Evolutionary conservation across 1,284 basidiomycete genomes (phyloP).

Genomic region (Microbotryum lychnidis-dioicae): DNA sequence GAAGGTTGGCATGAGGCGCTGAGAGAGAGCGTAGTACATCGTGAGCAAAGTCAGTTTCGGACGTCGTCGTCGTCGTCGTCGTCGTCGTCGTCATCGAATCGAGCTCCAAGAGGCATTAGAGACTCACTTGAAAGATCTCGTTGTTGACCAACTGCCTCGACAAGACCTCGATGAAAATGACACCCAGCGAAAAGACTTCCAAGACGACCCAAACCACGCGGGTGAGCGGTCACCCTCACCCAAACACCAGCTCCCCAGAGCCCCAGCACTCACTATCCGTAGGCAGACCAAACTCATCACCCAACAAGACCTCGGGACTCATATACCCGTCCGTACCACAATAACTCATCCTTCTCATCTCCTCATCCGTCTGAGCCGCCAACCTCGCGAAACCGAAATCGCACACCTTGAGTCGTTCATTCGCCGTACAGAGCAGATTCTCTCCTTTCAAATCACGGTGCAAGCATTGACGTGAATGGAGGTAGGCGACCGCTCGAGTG

Average conservation of each 20-base stretch:
- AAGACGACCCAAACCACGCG: neutral
- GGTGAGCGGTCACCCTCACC: neutral
- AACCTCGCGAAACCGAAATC: slow-evolving; percentile 79
- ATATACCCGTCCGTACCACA: slow-evolving; percentile 84
- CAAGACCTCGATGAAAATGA: slow-evolving; percentile 89
- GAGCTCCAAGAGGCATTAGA: neutral
- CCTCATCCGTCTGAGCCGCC: slow-evolving; percentile 80
- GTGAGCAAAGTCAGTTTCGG: slow-evolving; percentile 29
- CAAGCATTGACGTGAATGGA: slow-evolving; percentile 76
- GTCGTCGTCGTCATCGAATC: slow-evolving; percentile 18
- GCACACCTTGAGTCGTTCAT: slow-evolving; percentile 89
- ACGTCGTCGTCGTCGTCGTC: neutral
- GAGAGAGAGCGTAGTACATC: neutral
- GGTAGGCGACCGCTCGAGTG: slow-evolving; percentile 85
- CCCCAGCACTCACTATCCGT: slow-evolving; percentile 52
- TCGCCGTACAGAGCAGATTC: slow-evolving; percentile 87
- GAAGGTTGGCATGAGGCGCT: slow-evolving; percentile 65
- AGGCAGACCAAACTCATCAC: slow-evolving; percentile 81
- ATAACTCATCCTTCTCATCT: slow-evolving; percentile 79
- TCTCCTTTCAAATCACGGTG: slow-evolving; percentile 86
- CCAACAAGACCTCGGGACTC: slow-evolving; percentile 81
- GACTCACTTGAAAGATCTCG: slow-evolving; percentile 55
- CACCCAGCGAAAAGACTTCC: slow-evolving; percentile 46
- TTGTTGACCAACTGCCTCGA: slow-evolving; percentile 74
- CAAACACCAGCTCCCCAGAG: neutral